These are phyloP conservation scores for Cladorrhinum samala DNA, from an alignment of 495 filamentous ascomycete genomes.

Conservation along the genomic window DNA sequence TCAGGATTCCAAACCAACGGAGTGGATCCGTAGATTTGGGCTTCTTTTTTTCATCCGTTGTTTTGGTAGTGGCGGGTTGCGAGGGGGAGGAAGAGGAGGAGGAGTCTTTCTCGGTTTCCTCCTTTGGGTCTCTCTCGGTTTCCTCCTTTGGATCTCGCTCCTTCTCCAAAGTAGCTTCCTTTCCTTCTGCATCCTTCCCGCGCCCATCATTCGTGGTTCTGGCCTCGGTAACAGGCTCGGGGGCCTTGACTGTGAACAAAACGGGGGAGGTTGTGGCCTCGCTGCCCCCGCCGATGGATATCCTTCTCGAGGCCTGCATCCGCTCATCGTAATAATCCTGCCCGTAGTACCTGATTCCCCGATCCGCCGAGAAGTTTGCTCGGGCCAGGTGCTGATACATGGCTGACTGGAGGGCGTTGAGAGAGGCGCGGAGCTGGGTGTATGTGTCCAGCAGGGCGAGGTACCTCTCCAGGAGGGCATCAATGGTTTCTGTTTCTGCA, in stretches of 20 bases:
- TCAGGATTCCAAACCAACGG: constrained; percentile 64
- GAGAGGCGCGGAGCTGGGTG: constrained; percentile 49
- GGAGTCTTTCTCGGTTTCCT: constrained; percentile 6
- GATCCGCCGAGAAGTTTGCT: constrained; percentile 63
- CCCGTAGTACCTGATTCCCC: constrained; percentile 54
- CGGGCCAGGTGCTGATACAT: constrained; percentile 53
- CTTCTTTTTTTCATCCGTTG: neutral
- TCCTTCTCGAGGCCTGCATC: constrained; percentile 53
- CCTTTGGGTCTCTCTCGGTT: neutral
- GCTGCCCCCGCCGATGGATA: neutral
- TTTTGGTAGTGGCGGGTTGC: constrained; percentile 1
- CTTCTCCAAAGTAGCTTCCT: too few species aligned
- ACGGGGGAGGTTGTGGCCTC: neutral
- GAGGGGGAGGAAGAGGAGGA: too few species aligned
- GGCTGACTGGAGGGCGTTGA: constrained; percentile 51
- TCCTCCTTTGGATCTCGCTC: too few species aligned
- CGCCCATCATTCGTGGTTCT: too few species aligned
- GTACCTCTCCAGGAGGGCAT: constrained; percentile 63
- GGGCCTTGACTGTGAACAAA: neutral
- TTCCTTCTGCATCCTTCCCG: too few species aligned
- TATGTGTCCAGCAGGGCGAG: constrained; percentile 65
- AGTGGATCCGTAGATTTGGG: constrained; percentile 46
- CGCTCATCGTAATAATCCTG: constrained; percentile 64
- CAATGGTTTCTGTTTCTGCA: constrained; percentile 37
- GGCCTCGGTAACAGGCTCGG: too few species aligned